A percentile compares a stretch with the other conserved stretches of the same genome.
Evolutionary conservation across 2,329 filamentous ascomycete genomes (phyloP).

Genomic region (Pestalotiopsis sp.): DNA sequence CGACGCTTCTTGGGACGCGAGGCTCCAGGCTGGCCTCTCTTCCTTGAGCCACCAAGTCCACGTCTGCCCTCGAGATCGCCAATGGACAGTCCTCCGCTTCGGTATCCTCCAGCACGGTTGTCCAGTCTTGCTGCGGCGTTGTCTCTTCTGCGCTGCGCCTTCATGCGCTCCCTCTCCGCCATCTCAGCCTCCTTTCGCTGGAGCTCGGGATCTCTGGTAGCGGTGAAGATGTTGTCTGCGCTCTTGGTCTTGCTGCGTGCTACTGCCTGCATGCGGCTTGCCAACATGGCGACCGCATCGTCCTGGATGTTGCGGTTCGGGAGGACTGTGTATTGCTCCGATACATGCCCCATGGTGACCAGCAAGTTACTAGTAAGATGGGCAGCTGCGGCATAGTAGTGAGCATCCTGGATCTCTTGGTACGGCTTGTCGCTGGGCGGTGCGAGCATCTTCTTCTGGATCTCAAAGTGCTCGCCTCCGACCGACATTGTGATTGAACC

Average conservation of each 20-base stretch:
- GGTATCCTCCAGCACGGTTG: slow-evolving; percentile 53
- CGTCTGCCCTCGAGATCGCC: slow-evolving; percentile 70
- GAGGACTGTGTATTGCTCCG: slow-evolving; percentile 70
- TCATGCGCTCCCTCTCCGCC: slow-evolving; percentile 74
- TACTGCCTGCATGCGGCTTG: slow-evolving; percentile 67
- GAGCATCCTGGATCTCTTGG: slow-evolving; percentile 69
- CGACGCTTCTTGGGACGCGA: slow-evolving; percentile 56
- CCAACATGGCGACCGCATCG: slow-evolving; percentile 70
- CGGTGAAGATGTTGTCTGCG: slow-evolving; percentile 68
- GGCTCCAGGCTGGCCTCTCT: slow-evolving; percentile 54
- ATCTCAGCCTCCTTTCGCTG: slow-evolving; percentile 74
- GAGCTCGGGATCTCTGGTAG: slow-evolving; percentile 75
- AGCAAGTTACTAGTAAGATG: slow-evolving; percentile 70
- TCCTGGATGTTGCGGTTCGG: slow-evolving; percentile 71
- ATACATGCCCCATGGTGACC: slow-evolving; percentile 75
- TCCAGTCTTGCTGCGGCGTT: slow-evolving; percentile 68
- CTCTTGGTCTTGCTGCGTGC: slow-evolving; percentile 58
- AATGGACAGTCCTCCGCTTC: slow-evolving; percentile 64
- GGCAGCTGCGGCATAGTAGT: slow-evolving; percentile 76
- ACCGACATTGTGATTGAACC: slow-evolving; percentile 77
- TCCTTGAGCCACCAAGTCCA: slow-evolving; percentile 50
- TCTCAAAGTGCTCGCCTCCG: slow-evolving; percentile 75
- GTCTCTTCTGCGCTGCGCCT: slow-evolving; percentile 67
- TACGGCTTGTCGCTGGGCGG: slow-evolving; percentile 63
- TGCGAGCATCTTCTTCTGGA: slow-evolving; percentile 71